A percentile compares a stretch with the other conserved stretches of the same genome.
Conservation (phyloP, 345 rosid species). For the Carallia pectinifolia region DNA sequence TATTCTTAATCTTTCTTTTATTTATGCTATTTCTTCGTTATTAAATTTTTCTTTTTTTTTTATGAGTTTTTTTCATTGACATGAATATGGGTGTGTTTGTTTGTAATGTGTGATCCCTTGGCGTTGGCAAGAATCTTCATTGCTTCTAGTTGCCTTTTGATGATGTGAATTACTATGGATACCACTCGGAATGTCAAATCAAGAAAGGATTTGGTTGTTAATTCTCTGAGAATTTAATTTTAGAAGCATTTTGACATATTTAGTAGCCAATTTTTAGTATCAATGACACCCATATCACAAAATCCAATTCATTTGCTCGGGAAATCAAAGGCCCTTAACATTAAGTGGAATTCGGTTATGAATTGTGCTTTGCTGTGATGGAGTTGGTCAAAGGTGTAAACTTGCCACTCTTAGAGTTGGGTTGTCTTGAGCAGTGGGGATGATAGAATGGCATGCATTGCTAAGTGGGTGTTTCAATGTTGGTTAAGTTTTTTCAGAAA, state of each 20-base stretch:
- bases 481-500: too few relatives aligned
- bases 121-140: too few relatives aligned
- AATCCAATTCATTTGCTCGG: constrained; percentile 2
- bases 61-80: not conserved
- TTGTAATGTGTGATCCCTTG: too few relatives aligned
- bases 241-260: not conserved
- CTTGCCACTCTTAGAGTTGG: not conserved
- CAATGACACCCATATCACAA: too few relatives aligned
- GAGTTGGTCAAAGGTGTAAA: not conserved
- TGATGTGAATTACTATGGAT: constrained; percentile 7
- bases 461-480: not conserved
- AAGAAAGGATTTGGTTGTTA: not conserved
- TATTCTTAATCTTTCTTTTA: not conserved
- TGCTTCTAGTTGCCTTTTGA: not conserved
- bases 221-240: too few relatives aligned
- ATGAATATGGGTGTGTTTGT: not conserved
- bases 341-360: not conserved
- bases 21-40: not conserved
- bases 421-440: not conserved
- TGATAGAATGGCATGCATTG: not conserved
- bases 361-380: not conserved
- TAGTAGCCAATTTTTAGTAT: not conserved
- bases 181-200: not conserved
- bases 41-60: not conserved
- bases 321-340: not conserved